These are phyloP conservation scores for Xylaria bambusicola DNA, from an alignment of 495 filamentous ascomycete species.

Conservation along the genomic window DNA sequence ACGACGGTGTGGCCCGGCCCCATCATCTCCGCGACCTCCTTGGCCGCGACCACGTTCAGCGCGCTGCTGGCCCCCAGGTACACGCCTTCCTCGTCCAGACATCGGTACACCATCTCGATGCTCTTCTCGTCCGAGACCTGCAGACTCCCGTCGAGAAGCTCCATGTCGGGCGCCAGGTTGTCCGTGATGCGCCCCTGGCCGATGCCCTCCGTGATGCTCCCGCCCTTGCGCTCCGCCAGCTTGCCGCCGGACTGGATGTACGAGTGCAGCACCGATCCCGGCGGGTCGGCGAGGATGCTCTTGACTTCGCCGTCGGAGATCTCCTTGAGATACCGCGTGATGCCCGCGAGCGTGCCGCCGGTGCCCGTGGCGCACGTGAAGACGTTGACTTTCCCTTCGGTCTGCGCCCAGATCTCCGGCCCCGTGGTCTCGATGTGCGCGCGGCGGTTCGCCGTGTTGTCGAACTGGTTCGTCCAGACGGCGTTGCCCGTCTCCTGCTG, in stretches of 20 bases:
- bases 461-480: conserved; percentile 99
- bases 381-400: conserved; percentile 79
- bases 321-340: conserved; percentile 87
- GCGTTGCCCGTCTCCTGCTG: conserved; percentile 63
- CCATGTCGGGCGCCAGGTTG: conserved; percentile 84
- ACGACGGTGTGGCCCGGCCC: conserved; percentile 90
- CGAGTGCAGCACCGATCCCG: conserved; percentile 86
- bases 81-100: conserved; percentile 92
- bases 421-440: conserved; percentile 97
- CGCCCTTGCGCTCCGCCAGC: conserved; percentile 75
- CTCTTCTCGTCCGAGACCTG: conserved; percentile 88
- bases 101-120: conserved; percentile 97
- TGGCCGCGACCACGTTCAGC: conserved; percentile 92
- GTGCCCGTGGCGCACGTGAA: conserved; percentile 97
- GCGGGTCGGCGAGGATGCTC: conserved; percentile 89
- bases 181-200: conserved; percentile 96
- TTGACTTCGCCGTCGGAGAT: conserved; percentile 79
- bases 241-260: conserved; percentile 87
- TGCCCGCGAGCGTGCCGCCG: conserved; percentile 85
- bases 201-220: conserved; percentile 96
- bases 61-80: conserved; percentile 94
- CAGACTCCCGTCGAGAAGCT: conserved; percentile 81
- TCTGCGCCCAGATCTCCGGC: conserved; percentile 97
- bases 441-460: conserved; percentile 90
- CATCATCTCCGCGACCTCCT: conserved; percentile 88